These are phyloP conservation scores for Pseudogymnoascus sp. DNA, from an alignment of 2,329 filamentous ascomycete genomes.

Conservation along the genomic window DNA sequence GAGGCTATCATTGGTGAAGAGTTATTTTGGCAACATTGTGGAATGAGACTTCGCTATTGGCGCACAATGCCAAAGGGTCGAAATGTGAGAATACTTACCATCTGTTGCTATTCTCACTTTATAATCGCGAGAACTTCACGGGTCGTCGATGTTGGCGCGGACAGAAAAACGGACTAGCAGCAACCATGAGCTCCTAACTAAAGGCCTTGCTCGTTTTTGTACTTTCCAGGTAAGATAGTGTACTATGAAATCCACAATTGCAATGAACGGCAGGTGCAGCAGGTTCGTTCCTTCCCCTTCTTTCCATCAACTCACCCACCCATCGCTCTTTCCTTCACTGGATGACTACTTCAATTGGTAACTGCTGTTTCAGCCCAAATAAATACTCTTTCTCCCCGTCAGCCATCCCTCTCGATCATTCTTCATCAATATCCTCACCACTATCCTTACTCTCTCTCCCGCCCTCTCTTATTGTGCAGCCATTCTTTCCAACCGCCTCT, in stretches of 20 bases:
- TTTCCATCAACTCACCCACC: not conserved
- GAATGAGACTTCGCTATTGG: not conserved
- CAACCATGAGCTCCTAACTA: not conserved
- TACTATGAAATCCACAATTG: not conserved
- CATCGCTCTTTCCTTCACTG: not conserved
- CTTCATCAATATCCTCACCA: not conserved
- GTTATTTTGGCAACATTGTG: not conserved
- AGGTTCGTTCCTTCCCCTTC: not conserved
- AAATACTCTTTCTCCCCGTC: not conserved
- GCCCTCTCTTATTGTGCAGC: not conserved
- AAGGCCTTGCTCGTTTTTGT: not conserved
- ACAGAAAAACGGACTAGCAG: not conserved
- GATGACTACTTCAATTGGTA: not conserved
- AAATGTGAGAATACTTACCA: not conserved
- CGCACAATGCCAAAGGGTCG: not conserved
- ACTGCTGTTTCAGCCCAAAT: not conserved
- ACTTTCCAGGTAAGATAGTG: not conserved
- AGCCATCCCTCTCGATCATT: not conserved
- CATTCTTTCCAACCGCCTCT: not conserved
- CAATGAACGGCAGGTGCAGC: not conserved
- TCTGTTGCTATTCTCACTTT: not conserved
- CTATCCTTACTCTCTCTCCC: not conserved
- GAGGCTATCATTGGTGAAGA: not conserved
- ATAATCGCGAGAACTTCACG: not conserved
- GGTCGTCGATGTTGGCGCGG: not conserved